Conservation (phyloP, 1,284 basidiomycete genomes). For the Singerocomus inundabilis region DNA sequence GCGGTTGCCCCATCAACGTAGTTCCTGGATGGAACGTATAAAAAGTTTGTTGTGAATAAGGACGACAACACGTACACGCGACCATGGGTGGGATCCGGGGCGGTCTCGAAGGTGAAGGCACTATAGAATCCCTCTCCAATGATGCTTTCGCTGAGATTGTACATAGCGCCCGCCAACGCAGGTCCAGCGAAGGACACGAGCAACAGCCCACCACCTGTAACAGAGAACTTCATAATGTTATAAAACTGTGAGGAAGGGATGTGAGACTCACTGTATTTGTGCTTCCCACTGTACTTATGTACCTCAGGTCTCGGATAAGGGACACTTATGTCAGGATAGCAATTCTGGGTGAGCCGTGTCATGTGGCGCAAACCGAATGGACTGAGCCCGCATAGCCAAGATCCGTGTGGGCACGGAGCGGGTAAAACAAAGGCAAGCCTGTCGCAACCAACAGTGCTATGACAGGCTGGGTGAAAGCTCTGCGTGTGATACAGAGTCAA, state of each 20-base stretch:
- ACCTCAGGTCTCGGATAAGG: not conserved
- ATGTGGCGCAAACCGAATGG: too few species aligned
- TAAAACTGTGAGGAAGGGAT: not conserved
- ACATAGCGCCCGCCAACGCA: slow-evolving; percentile 35
- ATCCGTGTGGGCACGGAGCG: too few species aligned
- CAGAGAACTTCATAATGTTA: slow-evolving; percentile 19
- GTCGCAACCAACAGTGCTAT: too few species aligned
- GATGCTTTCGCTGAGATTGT: slow-evolving; percentile 38
- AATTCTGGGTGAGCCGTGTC: too few species aligned
- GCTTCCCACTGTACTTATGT: slow-evolving; percentile 15
- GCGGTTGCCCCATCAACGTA: slow-evolving; percentile 52
- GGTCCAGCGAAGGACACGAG: slow-evolving; percentile 16
- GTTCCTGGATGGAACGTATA: slow-evolving; percentile 41
- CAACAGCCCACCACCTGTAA: slow-evolving; percentile 1
- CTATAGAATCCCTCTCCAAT: slow-evolving; percentile 43
- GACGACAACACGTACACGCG: slow-evolving; percentile 41
- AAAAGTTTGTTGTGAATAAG: not conserved
- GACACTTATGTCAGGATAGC: too few species aligned
- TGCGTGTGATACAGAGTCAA: too few species aligned
- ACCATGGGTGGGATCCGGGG: slow-evolving; percentile 48
- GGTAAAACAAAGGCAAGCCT: too few species aligned
- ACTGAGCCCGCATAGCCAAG: too few species aligned
- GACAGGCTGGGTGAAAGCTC: too few species aligned
- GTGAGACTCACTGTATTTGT: not conserved
- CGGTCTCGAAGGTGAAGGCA: slow-evolving; percentile 44